Base-by-base conservation (phyloP, 2,329 filamentous ascomycete species). In the Sporothrix inflata region DNA sequence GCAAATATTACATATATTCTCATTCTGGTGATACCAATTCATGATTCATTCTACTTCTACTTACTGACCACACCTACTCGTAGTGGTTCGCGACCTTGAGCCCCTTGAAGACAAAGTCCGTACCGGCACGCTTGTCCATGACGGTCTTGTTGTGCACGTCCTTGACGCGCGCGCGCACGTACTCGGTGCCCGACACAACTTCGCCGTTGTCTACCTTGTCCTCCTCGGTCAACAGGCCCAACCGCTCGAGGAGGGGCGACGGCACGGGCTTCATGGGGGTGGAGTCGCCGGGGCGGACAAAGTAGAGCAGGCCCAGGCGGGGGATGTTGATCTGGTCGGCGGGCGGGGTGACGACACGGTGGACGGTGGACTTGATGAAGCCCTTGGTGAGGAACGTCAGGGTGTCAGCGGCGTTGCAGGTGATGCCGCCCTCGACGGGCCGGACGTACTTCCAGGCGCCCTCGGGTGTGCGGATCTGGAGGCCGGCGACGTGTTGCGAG, bases 401-500 rank as follows among this genome's bases (percentile, higher is more conserved):
- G 0, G 81, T 78, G 76, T 84, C 74, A 71, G 72, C 73, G 11
- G 71, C 81, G 72, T 85, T 85, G 73, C 83, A 82, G 1, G 81
- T 83, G 40, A 85, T 83, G 1, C 80, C 82, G 4, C 82, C 82
- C 24, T 83, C 79, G 47, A 83, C 79, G 3, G 82, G 81, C n/a
- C 77, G 77, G 1, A 84, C 81, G 76, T 81, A 84, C 74, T 82
- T 83, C 92, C 91, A 85, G 12, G 78, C 75, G 8, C 79, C 80
- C 14, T 85, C 83, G 0, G 85, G 85, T 1, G 89, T 91, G 6
- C 91, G 86, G 74, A 98, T 91, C 81, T 98, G 94, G 1, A 98
- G 85, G 0, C 95, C 95, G 0, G 94, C 91, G 77, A 98, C 94
- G 1, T 92, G 92, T 0, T 89, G 88, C 1, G 94, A 88, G 84